Conservation (phyloP, 345 rosid species). For the Gossypium stocksii region DNA sequence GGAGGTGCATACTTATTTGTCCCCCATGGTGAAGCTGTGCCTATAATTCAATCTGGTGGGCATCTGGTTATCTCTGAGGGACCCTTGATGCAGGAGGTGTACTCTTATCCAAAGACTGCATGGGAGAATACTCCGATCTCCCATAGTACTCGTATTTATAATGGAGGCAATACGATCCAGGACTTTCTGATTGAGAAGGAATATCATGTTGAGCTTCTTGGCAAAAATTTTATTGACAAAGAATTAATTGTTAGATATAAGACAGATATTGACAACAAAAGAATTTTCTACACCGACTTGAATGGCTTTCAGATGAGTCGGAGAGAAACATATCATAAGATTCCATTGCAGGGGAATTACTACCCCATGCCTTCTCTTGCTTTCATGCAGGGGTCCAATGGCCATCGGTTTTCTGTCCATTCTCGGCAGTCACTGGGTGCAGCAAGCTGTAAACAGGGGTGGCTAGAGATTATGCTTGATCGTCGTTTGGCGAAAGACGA, state of each 20-base stretch:
- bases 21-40: slow-evolving; percentile 72
- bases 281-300: slow-evolving; percentile 77
- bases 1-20: slow-evolving; percentile 90
- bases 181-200: slow-evolving; percentile 72
- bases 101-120: slow-evolving; percentile 69
- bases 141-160: slow-evolving; percentile 70
- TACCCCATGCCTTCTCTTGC: slow-evolving; percentile 98
- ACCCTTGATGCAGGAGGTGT: slow-evolving; percentile 71
- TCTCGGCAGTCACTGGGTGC: slow-evolving; percentile 87
- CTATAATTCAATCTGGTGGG: slow-evolving; percentile 60
- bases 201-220: slow-evolving; percentile 89
- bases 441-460: slow-evolving; percentile 74
- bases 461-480: slow-evolving; percentile 96
- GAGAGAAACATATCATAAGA: slow-evolving; percentile 90
- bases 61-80: slow-evolving; percentile 66
- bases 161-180: slow-evolving; percentile 53
- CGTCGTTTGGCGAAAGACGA: slow-evolving; percentile 80
- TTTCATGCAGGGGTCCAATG: slow-evolving; percentile 80
- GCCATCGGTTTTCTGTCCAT: slow-evolving; percentile 80
- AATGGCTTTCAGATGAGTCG: slow-evolving; percentile 99
- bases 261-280: slow-evolving; percentile 61
- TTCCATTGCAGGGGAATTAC: slow-evolving; percentile 95
- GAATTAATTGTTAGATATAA: slow-evolving; percentile 85
- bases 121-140: slow-evolving; percentile 73
- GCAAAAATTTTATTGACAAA: slow-evolving; percentile 57